phyloP scores from a whole-genome alignment of 768 basidiomycete species.

The Rhizopogon vesiculosus region DNA sequence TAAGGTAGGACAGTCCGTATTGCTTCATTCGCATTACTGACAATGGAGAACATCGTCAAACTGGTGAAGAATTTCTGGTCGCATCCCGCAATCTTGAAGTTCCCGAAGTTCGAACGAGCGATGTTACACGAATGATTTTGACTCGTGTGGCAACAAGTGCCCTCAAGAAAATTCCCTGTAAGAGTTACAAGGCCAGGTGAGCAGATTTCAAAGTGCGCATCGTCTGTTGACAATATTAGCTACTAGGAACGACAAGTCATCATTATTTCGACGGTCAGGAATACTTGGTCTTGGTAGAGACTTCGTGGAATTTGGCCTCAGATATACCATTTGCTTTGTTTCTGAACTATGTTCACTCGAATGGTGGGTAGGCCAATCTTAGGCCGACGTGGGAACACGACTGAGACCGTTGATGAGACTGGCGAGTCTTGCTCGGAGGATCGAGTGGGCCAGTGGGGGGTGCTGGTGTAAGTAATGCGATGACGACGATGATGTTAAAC shows the following conservation, averaged over 20 bases:
- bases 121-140: slow-evolving; percentile 55
- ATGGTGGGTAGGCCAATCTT: slow-evolving; percentile 26
- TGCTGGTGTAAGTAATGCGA: slow-evolving; percentile 5
- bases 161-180: slow-evolving; percentile 36
- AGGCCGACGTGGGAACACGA: too few relatives aligned
- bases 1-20: slow-evolving; percentile 24
- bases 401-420: too few relatives aligned
- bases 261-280: slow-evolving; percentile 36
- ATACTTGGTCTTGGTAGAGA: slow-evolving; percentile 21
- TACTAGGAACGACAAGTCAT: slow-evolving; percentile 34
- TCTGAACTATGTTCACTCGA: slow-evolving; percentile 50
- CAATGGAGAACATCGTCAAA: slow-evolving; percentile 47
- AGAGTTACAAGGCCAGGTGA: too few relatives aligned
- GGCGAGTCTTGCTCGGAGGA: too few relatives aligned
- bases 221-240: neutral
- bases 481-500: slow-evolving; percentile 18
- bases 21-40: neutral
- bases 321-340: slow-evolving; percentile 38
- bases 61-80: slow-evolving; percentile 64
- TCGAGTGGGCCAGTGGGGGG: slow-evolving; percentile 12
- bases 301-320: slow-evolving; percentile 22
- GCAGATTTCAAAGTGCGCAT: neutral
- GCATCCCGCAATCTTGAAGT: slow-evolving; percentile 53
- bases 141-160: slow-evolving; percentile 35
- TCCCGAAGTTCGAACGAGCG: slow-evolving; percentile 43